phyloP scores from a whole-genome alignment of 192 early-diverging fungal genomes.

The Entophlyctis helioformis region DNA sequence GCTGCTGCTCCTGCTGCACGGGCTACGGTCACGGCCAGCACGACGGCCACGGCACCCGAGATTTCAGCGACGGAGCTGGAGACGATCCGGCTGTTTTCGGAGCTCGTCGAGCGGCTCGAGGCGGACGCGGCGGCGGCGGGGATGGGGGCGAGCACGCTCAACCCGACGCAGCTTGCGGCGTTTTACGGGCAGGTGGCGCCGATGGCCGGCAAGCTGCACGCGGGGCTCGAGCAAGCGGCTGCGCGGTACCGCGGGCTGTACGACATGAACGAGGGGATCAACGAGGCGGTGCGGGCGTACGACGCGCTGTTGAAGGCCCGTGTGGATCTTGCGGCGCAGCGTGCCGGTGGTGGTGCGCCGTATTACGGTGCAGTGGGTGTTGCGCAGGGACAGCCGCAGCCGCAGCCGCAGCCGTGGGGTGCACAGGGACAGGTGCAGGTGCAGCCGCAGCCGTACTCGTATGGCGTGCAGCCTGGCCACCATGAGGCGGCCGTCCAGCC shows the following conservation, averaged over 20 bases:
- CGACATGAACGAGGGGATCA: too few species aligned
- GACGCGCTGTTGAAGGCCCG: background rate
- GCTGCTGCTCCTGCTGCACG: conserved; percentile 3
- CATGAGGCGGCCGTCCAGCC: too few species aligned
- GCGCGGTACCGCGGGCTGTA: too few species aligned
- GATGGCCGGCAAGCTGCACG: background rate
- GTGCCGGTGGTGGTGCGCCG: too few species aligned
- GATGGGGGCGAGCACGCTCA: conserved; percentile 58
- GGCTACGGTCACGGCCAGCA: background rate
- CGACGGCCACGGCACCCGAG: conserved; percentile 1
- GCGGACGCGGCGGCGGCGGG: conserved; percentile 47
- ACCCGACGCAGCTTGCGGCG: conserved; percentile 71
- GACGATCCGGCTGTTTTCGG: conserved; percentile 80
- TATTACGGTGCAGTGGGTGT: too few species aligned
- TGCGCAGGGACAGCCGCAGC: too few species aligned
- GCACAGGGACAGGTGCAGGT: too few species aligned
- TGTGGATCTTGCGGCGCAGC: too few species aligned
- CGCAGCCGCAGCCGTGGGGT: too few species aligned
- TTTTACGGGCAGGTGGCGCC: conserved; percentile 40
- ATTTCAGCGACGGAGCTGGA: conserved; percentile 51
- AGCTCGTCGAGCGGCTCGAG: conserved; percentile 72
- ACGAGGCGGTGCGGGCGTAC: too few species aligned
- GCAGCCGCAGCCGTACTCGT: too few species aligned
- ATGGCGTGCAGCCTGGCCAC: too few species aligned
- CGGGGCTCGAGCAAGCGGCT: conserved; percentile 1